Percentiles rank a stretch among this genome's conserved stretches.
Conservation (phyloP, 2,329 filamentous ascomycete genomes). For the Ambrosiella beaveri region DNA sequence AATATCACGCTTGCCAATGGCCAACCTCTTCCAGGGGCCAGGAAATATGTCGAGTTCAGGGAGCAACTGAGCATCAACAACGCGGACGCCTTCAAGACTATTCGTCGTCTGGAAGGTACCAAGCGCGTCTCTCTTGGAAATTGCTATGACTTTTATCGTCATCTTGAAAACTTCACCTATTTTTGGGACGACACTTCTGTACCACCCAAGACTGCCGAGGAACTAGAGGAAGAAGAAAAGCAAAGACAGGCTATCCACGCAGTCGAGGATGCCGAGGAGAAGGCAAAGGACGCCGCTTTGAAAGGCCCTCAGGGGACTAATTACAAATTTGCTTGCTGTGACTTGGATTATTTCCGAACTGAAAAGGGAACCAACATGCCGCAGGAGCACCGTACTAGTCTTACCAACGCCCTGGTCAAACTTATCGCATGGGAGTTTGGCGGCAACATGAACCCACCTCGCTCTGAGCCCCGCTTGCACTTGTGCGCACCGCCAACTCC, state of each 20-base stretch:
- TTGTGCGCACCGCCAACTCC: conserved; percentile 24
- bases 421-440: conserved; percentile 49
- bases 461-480: conserved; percentile 42
- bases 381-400: conserved; percentile 36
- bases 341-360: conserved; percentile 25
- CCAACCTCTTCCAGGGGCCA: conserved; percentile 37
- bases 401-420: conserved; percentile 44
- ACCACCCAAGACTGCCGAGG: conserved; percentile 17
- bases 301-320: too few species aligned
- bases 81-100: conserved; percentile 41
- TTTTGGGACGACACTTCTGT: conserved; percentile 46
- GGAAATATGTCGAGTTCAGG: conserved; percentile 40
- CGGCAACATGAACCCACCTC: conserved; percentile 39
- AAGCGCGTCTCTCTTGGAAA: conserved; percentile 40
- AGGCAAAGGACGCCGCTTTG: conserved; percentile 1
- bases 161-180: conserved; percentile 38
- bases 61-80: conserved; percentile 40
- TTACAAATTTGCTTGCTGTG: conserved; percentile 12
- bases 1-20: conserved; percentile 37
- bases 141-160: conserved; percentile 48
- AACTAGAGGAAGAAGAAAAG: conserved; percentile 3
- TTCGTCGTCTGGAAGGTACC: conserved; percentile 41
- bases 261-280: too few species aligned
- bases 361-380: conserved; percentile 39
- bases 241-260: background rate